These are phyloP conservation scores for Flaveria floridana DNA, from an alignment of 140 eudicot genomes.

Conservation along the genomic window DNA sequence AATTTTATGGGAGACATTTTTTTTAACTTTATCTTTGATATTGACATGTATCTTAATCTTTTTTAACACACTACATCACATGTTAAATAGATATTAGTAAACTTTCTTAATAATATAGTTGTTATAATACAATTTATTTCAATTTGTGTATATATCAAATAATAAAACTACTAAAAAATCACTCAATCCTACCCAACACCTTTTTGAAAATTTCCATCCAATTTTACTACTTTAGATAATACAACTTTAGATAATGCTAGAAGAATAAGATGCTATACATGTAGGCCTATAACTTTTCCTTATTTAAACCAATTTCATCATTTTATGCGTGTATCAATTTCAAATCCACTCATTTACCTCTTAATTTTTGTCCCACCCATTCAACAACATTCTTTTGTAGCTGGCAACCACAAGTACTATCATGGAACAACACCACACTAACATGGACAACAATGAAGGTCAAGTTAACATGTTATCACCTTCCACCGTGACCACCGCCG, in stretches of 20 bases:
- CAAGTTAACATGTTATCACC: background rate
- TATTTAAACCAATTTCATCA: slow-evolving; percentile 32
- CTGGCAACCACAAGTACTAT: slow-evolving; percentile 28
- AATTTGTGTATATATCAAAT: background rate
- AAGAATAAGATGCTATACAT: slow-evolving; percentile 30
- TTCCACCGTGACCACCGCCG: background rate
- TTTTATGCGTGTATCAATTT: slow-evolving; percentile 39
- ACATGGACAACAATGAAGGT: slow-evolving; percentile 30
- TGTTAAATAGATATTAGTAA: background rate
- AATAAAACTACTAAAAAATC: background rate
- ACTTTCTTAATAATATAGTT: background rate
- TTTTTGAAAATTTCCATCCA: background rate
- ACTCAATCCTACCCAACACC: background rate
- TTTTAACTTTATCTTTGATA: background rate
- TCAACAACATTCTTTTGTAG: slow-evolving; percentile 36
- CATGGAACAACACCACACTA: slow-evolving; percentile 38
- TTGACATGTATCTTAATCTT: background rate
- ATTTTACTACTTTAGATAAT: slow-evolving; percentile 16
- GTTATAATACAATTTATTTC: background rate
- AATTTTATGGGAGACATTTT: background rate
- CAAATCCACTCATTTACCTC: slow-evolving; percentile 33
- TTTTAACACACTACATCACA: background rate
- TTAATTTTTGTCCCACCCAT: slow-evolving; percentile 37
- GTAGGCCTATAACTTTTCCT: slow-evolving; percentile 28
- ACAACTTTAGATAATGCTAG: slow-evolving; percentile 20